Conservation (phyloP, 306 rosid species). For the Quercus robur region DNA sequence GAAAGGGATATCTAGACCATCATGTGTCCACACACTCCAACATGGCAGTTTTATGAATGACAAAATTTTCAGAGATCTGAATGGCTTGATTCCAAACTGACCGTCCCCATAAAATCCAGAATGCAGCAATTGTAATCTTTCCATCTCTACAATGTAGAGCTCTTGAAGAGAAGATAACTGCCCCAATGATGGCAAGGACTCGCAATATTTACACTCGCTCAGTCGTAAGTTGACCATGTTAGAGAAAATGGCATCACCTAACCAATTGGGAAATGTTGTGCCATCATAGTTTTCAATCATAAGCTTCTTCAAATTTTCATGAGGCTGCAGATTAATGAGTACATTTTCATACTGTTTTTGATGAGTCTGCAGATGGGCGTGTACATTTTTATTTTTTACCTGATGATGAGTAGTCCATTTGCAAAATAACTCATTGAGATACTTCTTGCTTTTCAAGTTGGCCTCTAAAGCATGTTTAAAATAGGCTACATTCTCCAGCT, state of each 20-base stretch:
- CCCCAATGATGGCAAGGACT: background rate
- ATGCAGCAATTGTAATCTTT: background rate
- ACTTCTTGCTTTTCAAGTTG: background rate
- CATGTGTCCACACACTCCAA: too few relatives aligned
- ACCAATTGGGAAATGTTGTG: background rate
- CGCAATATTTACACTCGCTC: background rate
- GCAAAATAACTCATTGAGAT: background rate
- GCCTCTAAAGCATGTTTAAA: background rate
- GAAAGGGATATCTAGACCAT: too few relatives aligned
- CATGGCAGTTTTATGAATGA: too few relatives aligned
- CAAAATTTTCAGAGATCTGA: background rate
- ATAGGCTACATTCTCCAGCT: background rate
- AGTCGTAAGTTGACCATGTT: background rate
- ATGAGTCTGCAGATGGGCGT: too few relatives aligned
- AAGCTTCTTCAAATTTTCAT: background rate
- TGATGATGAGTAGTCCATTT: background rate
- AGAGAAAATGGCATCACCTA: background rate
- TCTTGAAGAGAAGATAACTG: background rate
- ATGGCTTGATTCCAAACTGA: background rate
- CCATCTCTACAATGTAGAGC: background rate
- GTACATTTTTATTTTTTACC: too few relatives aligned
- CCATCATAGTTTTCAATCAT: background rate
- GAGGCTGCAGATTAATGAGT: background rate
- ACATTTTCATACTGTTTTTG: too few relatives aligned
- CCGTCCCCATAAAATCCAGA: background rate